Base-by-base conservation (phyloP, 2,329 filamentous ascomycete genomes). In the Didymella exigua region DNA sequence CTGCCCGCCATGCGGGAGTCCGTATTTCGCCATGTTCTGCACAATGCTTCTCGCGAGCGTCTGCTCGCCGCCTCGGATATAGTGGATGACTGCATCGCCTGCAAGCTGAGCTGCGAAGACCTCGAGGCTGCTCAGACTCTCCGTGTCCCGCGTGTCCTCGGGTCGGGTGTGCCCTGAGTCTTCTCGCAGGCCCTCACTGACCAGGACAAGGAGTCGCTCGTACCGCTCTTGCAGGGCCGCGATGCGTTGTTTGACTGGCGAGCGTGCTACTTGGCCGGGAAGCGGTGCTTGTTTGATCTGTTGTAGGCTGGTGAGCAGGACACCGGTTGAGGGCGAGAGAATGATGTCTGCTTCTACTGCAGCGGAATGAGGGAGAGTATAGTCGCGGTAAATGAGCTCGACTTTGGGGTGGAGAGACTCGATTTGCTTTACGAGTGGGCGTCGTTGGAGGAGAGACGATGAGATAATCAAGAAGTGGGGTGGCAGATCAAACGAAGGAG, bases 261-360 rank as follows among this genome's bases (percentile, higher is more conserved):
- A 67, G 11, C 46, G 49, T 5, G 68, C 62, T 2, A 56, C 61
- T 47, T 85, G 81, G 0, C 87, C 86, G 0, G 90, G 90, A 0
- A 92, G 78, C 2, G 88, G 79, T 42, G 81, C 84, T 66, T 96
- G 93, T 37, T 87, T 88, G 23, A 89, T 80, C 60, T 88, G 86
- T 57, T 93, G 84, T 5, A 93, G 76, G 0, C 84, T 89, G 0
- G 90, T 90, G 18, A 89, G 68, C 0, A 96, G 72, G 2, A 96
- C 76, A 0, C 89, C 91, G 0, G 83, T 85, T 0, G 78, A 80
- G 0, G 90, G 86, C 0, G 90, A 90, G 5, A 93, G 65, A 1
- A 89, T 83, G 3, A 96, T 74, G 64, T 96, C 92, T 2, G 90
- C 88, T 70, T 91, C 89, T 5, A 78, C 75, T 1, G 41, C 26